Conservation (phyloP, 306 rosid species). For the Pyrus communis region DNA sequence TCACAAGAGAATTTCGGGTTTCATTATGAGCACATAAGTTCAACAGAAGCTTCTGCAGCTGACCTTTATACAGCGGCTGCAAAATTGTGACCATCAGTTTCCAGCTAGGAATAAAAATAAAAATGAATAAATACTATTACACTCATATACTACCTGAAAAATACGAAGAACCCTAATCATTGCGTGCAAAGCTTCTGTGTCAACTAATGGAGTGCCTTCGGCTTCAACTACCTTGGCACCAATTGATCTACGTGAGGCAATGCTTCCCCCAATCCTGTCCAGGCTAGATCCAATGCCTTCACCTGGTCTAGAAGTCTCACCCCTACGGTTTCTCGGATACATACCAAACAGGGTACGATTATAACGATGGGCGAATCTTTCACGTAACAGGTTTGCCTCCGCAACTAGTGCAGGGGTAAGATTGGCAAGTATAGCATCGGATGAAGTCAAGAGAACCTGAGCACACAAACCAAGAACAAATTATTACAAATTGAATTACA, state of each 20-base stretch:
- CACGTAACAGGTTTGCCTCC: conserved; percentile 92
- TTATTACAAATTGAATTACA: background rate
- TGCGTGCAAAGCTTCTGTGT: conserved; percentile 69
- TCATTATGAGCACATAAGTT: conserved; percentile 83
- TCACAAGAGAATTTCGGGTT: conserved; percentile 71
- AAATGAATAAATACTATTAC: background rate
- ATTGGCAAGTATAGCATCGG: conserved; percentile 90
- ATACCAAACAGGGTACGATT: conserved; percentile 85
- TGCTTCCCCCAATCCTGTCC: conserved; percentile 55
- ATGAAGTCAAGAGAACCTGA: conserved; percentile 92
- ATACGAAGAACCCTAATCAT: conserved; percentile 82
- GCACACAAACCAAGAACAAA: background rate
- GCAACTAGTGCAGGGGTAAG: conserved; percentile 98
- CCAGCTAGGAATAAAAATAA: background rate
- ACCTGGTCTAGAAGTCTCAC: conserved; percentile 75
- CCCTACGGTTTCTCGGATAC: conserved; percentile 91
- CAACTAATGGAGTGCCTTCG: conserved; percentile 89
- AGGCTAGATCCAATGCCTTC: conserved; percentile 66
- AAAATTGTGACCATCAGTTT: conserved; percentile 22
- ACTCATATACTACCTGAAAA: conserved; percentile 56
- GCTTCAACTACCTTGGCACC: conserved; percentile 83
- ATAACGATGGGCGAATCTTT: conserved; percentile 92
- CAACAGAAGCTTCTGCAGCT: conserved; percentile 91
- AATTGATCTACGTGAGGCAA: conserved; percentile 65
- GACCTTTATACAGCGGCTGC: conserved; percentile 96